Evolutionary conservation across 441 rosid species (phyloP), one percentile per base, ranked within the genome.

Genomic region (Monsonia emarginata): DNA sequence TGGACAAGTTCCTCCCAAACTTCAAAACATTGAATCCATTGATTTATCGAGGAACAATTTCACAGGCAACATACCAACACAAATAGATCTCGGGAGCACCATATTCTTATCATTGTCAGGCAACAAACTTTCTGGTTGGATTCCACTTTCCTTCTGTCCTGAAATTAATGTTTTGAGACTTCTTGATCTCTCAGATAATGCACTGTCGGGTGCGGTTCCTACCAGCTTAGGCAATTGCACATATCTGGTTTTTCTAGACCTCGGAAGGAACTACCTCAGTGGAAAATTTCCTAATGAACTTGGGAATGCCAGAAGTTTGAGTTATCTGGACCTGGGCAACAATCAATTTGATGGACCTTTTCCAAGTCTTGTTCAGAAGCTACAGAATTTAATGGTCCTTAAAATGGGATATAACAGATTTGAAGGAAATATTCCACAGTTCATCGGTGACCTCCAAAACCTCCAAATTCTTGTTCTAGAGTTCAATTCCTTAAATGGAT

Each of bases 101-200:
- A 65, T 22, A 65, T 50, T 13, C 38, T 30, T 65, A 2, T 50
- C 61, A 19, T 38, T 65, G 6, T 65, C 61, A 19, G 60, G 69
- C 7, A 65, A 65, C 40, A 65, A 65, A 18, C 44, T 65, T 5
- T 50, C 28, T 48, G 46, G 61, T 13, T 48, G 31, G 26, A 65
- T 65, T 21, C 69, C 69, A 10, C 61, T 5, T 34, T 18, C 46
- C 3, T 50, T 56, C 61, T 52, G 69, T 52, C 34, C 30, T 9
- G 56, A 25, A 11, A 58, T 9, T 3, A 58, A 65, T 21, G 59
- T 56, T 19, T 21, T 65, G 19, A 14, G 2, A 24, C 25, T 52
- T 21, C 48, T 65, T 27, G 69, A 65, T 52, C 61, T 65, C 31
- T 65, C 69, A 8, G 4, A 40, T 46, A 65, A 65, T 6, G 25